phyloP scores from a whole-genome alignment of 2,329 filamentous ascomycete species.

The Colletotrichum graminicola region DNA sequence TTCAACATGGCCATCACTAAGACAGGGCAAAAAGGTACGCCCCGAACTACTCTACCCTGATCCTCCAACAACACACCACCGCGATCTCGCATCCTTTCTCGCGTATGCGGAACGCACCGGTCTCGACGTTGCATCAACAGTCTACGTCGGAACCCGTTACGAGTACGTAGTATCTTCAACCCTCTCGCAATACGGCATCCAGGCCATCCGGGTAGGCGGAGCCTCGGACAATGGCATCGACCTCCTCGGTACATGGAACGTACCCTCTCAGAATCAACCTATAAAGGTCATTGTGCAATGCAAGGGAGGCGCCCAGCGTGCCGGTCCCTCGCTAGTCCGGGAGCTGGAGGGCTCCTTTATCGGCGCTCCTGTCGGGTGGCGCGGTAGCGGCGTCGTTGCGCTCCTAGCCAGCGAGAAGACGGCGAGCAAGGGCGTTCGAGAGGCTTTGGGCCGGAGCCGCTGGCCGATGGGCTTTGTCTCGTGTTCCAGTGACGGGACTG shows the following conservation, averaged over 20 bases:
- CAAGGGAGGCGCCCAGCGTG: constrained; percentile 69
- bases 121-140: constrained; percentile 67
- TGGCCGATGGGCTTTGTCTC: constrained; percentile 80
- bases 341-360: constrained; percentile 84
- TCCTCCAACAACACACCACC: constrained; percentile 64
- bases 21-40: not conserved
- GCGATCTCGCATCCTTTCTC: constrained; percentile 74
- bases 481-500: constrained; percentile 67
- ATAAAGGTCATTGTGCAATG: constrained; percentile 73
- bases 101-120: constrained; percentile 69
- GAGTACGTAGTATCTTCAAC: constrained; percentile 75
- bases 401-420: constrained; percentile 76
- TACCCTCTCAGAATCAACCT: constrained; percentile 59
- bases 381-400: constrained; percentile 73
- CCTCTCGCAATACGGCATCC: constrained; percentile 72
- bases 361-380: constrained; percentile 80
- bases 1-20: constrained; percentile 18
- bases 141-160: constrained; percentile 80
- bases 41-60: constrained; percentile 58
- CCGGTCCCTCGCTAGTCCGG: constrained; percentile 72
- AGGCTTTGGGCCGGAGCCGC: constrained; percentile 74
- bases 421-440: constrained; percentile 83
- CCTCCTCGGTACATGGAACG: constrained; percentile 76
- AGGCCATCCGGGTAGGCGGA: constrained; percentile 74
- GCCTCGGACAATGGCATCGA: constrained; percentile 79